These are phyloP conservation scores for Xylariales sp. DNA, from an alignment of 2,329 filamentous ascomycete genomes.

Conservation along the genomic window DNA sequence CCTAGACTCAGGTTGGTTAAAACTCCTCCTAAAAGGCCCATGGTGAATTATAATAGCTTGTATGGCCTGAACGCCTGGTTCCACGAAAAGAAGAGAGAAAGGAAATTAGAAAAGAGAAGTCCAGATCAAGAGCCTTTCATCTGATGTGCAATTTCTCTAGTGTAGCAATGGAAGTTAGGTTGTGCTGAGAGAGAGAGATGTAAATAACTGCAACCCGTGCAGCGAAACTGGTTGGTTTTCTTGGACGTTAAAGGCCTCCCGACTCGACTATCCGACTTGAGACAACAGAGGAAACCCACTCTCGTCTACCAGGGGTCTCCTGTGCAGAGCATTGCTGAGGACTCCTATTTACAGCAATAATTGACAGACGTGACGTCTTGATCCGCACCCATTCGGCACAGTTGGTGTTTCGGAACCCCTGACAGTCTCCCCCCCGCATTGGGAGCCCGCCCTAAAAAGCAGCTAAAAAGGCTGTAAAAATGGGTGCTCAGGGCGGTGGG, in stretches of 20 bases:
- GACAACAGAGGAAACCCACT: constrained; percentile 1
- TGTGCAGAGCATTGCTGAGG: background rate
- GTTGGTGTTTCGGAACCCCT: constrained; percentile 11
- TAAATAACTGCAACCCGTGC: background rate
- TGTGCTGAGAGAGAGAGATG: too few species aligned
- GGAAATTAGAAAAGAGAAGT: background rate
- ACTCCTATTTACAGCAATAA: background rate
- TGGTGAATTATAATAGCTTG: constrained; percentile 4
- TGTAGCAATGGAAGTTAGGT: background rate
- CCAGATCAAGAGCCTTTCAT: background rate
- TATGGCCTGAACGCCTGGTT: constrained; percentile 9
- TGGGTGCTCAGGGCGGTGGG: background rate
- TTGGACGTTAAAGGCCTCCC: background rate
- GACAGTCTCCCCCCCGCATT: background rate
- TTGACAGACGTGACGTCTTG: background rate
- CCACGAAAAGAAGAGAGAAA: constrained; percentile 3
- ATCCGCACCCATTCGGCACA: background rate
- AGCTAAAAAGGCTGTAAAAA: too few species aligned
- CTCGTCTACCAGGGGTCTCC: background rate
- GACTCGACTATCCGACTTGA: constrained; percentile 6
- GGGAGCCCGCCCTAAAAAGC: background rate
- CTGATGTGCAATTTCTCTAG: background rate
- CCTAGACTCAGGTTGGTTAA: constrained; percentile 5
- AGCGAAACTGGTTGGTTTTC: background rate
- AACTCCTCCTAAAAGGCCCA: constrained; percentile 12